phyloP scores from a whole-genome alignment of 1,284 basidiomycete genomes.

The Ceratobasidium sp. region DNA sequence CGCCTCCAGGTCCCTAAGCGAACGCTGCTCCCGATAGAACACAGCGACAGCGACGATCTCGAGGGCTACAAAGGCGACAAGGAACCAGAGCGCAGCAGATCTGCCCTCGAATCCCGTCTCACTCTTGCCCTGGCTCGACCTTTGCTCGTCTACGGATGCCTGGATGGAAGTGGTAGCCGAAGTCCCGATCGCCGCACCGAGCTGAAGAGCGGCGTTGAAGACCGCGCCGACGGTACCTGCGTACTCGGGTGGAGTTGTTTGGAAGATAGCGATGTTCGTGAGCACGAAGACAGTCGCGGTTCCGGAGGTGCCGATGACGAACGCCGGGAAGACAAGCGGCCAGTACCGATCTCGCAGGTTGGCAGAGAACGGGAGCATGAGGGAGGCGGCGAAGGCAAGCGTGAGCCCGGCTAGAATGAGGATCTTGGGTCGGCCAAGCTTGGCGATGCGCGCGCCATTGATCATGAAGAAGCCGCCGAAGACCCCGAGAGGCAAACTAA shows the following conservation, averaged over 20 bases:
- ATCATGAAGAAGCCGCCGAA: slow-evolving; percentile 54
- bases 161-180: slow-evolving; percentile 45
- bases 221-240: slow-evolving; percentile 47
- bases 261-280: slow-evolving; percentile 35
- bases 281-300: slow-evolving; percentile 9
- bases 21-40: slow-evolving; percentile 36
- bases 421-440: slow-evolving; percentile 61
- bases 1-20: slow-evolving; percentile 4
- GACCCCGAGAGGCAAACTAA: slow-evolving; percentile 17
- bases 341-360: slow-evolving; percentile 60
- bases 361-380: slow-evolving; percentile 62
- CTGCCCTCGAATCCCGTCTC: slow-evolving; percentile 34
- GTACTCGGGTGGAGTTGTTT: slow-evolving; percentile 33
- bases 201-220: slow-evolving; percentile 49
- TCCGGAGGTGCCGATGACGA: slow-evolving; percentile 50
- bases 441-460: slow-evolving; percentile 61
- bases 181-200: slow-evolving; percentile 44
- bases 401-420: slow-evolving; percentile 61
- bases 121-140: neutral
- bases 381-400: slow-evolving; percentile 59
- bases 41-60: slow-evolving; percentile 31
- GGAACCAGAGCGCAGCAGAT: slow-evolving; percentile 47
- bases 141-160: slow-evolving; percentile 39
- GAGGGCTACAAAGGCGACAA: slow-evolving; percentile 43
- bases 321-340: slow-evolving; percentile 64